A percentile compares a stretch with the other conserved stretches of the same genome.
Conservation (phyloP, 768 basidiomycete species). For the Leccinellum albellum region DNA sequence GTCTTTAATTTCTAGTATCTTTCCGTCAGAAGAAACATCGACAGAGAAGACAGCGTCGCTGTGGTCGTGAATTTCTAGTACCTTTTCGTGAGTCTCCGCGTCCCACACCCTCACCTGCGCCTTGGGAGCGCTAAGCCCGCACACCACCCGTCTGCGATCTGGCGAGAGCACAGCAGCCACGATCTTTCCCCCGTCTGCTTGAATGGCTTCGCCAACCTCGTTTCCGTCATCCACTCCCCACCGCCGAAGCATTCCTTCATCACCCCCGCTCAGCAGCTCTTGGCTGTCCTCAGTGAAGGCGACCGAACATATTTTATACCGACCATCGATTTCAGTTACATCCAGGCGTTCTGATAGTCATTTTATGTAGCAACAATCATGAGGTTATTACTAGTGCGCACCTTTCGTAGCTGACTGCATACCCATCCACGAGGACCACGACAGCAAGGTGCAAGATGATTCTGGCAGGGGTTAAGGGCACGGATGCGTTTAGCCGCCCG, state of each 20-base stretch:
- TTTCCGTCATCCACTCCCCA: background rate
- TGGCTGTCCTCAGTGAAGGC: background rate
- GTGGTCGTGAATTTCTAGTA: background rate
- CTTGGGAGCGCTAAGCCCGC: background rate
- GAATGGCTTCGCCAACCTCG: background rate
- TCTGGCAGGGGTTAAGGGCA: background rate
- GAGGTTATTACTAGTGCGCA: background rate
- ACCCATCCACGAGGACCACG: background rate
- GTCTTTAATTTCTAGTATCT: too few species aligned
- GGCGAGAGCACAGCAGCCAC: background rate
- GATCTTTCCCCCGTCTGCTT: background rate
- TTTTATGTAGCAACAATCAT: background rate
- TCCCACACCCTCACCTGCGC: background rate
- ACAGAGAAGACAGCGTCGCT: background rate
- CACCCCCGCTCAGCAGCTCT: background rate
- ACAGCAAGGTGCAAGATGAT: background rate
- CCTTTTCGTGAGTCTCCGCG: background rate
- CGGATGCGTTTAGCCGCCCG: background rate
- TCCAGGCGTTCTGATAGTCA: background rate
- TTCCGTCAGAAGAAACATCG: background rate
- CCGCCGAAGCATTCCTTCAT: background rate
- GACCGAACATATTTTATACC: background rate
- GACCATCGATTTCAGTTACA: background rate
- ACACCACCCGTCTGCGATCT: background rate
- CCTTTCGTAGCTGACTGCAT: background rate